phyloP scores from a whole-genome alignment of 768 basidiomycete genomes.

The Lactifluus echinatus region DNA sequence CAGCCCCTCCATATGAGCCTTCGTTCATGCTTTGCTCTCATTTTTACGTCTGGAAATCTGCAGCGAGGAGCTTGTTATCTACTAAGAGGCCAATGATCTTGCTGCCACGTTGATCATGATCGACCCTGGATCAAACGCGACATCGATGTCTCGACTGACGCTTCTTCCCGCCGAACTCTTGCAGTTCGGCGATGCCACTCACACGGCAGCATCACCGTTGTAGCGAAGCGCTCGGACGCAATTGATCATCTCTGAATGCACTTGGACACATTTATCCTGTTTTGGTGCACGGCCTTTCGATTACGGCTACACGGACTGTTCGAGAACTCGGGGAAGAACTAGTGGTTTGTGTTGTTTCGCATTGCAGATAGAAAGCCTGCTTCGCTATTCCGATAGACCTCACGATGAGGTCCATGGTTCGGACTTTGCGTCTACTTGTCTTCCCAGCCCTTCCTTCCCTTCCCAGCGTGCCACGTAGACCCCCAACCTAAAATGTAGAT shows the following conservation, averaged over 20 bases:
- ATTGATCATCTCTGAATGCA: background rate
- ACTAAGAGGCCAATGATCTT: slow-evolving; percentile 42
- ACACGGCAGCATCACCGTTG: slow-evolving; percentile 24
- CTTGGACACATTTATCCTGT: background rate
- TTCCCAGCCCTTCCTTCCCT: background rate
- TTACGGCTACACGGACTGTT: background rate
- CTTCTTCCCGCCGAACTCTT: background rate
- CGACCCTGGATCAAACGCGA: slow-evolving; percentile 19
- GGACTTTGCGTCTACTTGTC: background rate
- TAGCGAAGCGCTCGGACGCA: no score
- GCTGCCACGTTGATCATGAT: slow-evolving; percentile 36
- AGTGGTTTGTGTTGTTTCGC: background rate
- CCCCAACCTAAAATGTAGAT: background rate
- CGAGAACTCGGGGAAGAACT: background rate
- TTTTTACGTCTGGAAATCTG: slow-evolving; percentile 33
- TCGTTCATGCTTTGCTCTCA: background rate
- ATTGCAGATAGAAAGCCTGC: no score
- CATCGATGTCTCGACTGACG: background rate
- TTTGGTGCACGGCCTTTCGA: background rate
- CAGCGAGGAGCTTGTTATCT: slow-evolving; percentile 34
- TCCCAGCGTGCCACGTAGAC: background rate
- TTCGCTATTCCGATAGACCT: background rate
- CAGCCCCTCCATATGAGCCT: slow-evolving; percentile 34
- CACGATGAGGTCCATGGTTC: background rate
- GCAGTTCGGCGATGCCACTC: slow-evolving; percentile 28